Evolutionary conservation across 2,329 filamentous ascomycete genomes (phyloP).

Genomic region (Alternaria sp.): DNA sequence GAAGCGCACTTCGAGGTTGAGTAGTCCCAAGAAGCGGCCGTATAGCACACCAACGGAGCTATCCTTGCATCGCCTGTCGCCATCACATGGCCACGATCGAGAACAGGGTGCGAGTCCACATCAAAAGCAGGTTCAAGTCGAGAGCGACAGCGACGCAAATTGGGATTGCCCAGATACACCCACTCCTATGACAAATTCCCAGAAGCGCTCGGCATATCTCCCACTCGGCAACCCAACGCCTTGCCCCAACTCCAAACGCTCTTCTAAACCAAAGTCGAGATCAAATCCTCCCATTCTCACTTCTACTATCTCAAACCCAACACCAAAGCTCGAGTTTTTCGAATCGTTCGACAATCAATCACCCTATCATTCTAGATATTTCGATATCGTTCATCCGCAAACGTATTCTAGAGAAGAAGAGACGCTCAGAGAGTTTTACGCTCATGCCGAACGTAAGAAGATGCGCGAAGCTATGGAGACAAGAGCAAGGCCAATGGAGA

Average conservation of each 20-base stretch:
- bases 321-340: slow-evolving; percentile 1
- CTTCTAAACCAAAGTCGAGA: neutral
- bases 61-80: neutral
- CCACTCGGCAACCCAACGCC: slow-evolving; percentile 16
- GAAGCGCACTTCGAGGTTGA: slow-evolving; percentile 6
- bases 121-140: neutral
- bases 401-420: neutral
- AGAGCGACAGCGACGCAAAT: neutral
- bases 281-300: neutral
- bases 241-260: neutral
- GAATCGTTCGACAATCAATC: neutral
- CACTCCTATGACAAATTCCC: slow-evolving; percentile 28
- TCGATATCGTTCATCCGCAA: neutral
- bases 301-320: slow-evolving; percentile 2
- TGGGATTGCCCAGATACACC: slow-evolving; percentile 31
- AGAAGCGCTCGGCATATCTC: slow-evolving; percentile 24
- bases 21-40: slow-evolving; percentile 10
- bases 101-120: neutral
- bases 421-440: neutral
- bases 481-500: neutral
- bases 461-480: neutral
- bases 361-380: neutral
- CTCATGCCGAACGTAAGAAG: neutral
- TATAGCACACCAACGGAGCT: slow-evolving; percentile 3
- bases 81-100: neutral